These are phyloP conservation scores for Malus orientalis DNA, from an alignment of 306 rosid species.

Conservation along the genomic window DNA sequence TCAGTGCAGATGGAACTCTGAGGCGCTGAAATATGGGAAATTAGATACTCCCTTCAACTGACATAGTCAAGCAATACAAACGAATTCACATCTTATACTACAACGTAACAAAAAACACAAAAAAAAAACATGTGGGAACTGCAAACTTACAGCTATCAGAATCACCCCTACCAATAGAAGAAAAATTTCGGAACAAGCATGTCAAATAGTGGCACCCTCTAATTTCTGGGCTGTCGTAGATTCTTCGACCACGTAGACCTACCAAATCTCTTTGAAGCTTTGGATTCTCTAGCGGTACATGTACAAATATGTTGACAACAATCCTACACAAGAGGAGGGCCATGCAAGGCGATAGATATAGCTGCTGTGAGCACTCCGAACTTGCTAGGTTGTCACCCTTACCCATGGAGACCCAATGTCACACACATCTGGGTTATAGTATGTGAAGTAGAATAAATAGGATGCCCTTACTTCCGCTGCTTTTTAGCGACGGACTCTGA, in stretches of 20 bases:
- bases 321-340: too few relatives aligned
- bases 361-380: neutral
- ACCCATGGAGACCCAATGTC: conserved; percentile 1
- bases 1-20: neutral
- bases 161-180: neutral
- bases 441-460: neutral
- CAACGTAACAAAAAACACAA: neutral
- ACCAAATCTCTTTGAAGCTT: conserved; percentile 15
- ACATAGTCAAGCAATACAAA: neutral
- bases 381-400: conserved; percentile 14
- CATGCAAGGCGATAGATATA: conserved; percentile 9
- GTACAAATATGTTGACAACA: conserved; percentile 31
- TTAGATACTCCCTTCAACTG: neutral
- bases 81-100: neutral
- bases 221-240: neutral
- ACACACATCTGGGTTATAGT: conserved; percentile 15
- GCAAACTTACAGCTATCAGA: neutral
- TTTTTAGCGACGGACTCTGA: conserved; percentile 47
- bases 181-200: neutral
- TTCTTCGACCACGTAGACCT: conserved; percentile 1
- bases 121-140: too few relatives aligned
- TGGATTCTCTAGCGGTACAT: conserved; percentile 31
- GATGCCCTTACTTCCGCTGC: conserved; percentile 44
- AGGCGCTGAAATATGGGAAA: neutral
- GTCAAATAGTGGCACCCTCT: neutral